These are phyloP conservation scores for Emiliania huxleyi DNA, from an alignment of 78 protist species.

Conservation along the genomic window DNA sequence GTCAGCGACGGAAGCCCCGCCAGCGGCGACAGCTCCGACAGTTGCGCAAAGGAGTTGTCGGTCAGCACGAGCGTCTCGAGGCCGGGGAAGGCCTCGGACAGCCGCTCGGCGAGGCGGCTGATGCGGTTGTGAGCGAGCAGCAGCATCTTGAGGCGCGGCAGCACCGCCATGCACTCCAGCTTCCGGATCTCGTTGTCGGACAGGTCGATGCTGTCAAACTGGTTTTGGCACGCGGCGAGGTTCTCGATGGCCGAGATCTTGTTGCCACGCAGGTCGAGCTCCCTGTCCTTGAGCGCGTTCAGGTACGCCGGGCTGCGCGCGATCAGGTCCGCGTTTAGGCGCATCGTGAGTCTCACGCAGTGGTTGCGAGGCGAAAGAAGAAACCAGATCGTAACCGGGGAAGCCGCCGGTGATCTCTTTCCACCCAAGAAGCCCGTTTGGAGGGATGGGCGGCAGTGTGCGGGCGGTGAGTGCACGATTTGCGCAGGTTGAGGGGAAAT, in stretches of 20 bases:
- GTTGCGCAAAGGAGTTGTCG: constrained; percentile 50
- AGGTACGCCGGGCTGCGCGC: constrained; percentile 53
- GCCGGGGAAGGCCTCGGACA: constrained; percentile 30
- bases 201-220: constrained; percentile 86
- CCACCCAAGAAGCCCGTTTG: no score
- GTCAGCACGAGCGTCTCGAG: constrained; percentile 64
- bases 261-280: constrained; percentile 75
- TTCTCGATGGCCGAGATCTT: constrained; percentile 84
- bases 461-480: no score
- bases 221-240: constrained; percentile 78
- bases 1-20: neutral
- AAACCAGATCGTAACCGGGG: no score
- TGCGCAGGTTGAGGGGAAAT: no score
- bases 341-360: no score
- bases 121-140: constrained; percentile 77
- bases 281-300: constrained; percentile 80
- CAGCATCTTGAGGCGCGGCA: constrained; percentile 69
- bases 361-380: no score
- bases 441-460: no score
- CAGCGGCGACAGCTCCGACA: constrained; percentile 16
- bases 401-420: no score
- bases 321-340: constrained; percentile 74
- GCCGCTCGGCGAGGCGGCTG: neutral
- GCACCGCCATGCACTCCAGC: constrained; percentile 76
- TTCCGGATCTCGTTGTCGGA: constrained; percentile 78